Conservation (phyloP, 495 filamentous ascomycete species). For the Daldinia bambusicola region DNA sequence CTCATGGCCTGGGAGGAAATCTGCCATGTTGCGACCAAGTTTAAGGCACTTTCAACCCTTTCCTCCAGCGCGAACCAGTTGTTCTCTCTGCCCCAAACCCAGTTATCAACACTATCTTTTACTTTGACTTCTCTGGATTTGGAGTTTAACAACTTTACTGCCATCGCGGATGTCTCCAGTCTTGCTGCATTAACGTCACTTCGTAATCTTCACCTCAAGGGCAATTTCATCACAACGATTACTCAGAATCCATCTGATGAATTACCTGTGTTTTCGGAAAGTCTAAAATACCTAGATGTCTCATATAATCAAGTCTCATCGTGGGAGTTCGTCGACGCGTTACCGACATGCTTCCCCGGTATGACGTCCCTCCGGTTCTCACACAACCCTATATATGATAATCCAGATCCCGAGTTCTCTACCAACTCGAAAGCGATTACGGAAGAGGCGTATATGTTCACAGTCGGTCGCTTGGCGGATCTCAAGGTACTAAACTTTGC, state of each 20-base stretch:
- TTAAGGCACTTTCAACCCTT: constrained; percentile 69
- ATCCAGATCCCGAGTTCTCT: constrained; percentile 57
- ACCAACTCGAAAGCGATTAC: constrained; percentile 52
- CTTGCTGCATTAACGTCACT: constrained; percentile 70
- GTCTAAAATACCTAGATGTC: constrained; percentile 75
- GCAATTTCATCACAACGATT: constrained; percentile 60
- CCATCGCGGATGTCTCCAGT: constrained; percentile 65
- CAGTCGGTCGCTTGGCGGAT: constrained; percentile 75
- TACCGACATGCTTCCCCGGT: constrained; percentile 74
- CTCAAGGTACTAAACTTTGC: constrained; percentile 82
- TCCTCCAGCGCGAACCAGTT: constrained; percentile 60
- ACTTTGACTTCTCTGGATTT: constrained; percentile 70
- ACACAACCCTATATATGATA: constrained; percentile 82
- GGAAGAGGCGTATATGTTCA: constrained; percentile 88
- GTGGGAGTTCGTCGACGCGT: constrained; percentile 75
- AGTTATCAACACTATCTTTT: constrained; percentile 58
- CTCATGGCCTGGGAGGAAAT: constrained; percentile 79
- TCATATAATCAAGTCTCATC: constrained; percentile 79
- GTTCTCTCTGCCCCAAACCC: constrained; percentile 51
- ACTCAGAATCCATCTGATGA: constrained; percentile 32
- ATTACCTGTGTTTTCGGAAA: constrained; percentile 45
- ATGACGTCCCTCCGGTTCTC: constrained; percentile 77
- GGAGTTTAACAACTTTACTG: constrained; percentile 77
- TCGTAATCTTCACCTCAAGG: constrained; percentile 67
- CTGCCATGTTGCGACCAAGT: constrained; percentile 59